These are phyloP conservation scores for Dactylellina cionopaga DNA, from an alignment of 2,329 filamentous ascomycete species.

Conservation along the genomic window DNA sequence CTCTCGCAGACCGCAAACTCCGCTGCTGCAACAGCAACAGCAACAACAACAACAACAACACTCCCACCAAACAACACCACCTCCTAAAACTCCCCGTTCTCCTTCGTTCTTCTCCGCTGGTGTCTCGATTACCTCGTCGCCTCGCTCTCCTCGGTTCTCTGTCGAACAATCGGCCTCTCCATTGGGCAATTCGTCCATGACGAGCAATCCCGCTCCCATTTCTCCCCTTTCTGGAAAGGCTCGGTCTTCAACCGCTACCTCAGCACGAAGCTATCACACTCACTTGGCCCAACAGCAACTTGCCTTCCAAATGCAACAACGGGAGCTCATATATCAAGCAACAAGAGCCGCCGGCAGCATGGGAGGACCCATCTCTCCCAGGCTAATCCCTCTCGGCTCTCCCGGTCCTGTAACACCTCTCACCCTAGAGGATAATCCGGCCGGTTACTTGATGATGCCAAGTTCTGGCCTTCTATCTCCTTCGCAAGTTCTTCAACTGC, in stretches of 20 bases:
- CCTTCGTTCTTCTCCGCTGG: conserved; percentile 20
- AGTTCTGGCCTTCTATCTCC: conserved; percentile 16
- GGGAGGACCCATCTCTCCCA: conserved; percentile 55
- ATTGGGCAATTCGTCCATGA: background rate
- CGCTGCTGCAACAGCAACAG: background rate
- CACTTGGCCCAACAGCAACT: conserved; percentile 57
- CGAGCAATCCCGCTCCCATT: conserved; percentile 1
- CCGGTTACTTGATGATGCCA: conserved; percentile 47
- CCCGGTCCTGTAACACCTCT: conserved; percentile 57
- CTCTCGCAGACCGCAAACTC: too few relatives aligned
- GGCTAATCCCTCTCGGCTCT: conserved; percentile 56
- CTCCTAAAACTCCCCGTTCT: conserved; percentile 16
- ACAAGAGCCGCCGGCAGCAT: conserved; percentile 54
- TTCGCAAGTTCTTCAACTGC: conserved; percentile 25
- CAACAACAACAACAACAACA: background rate
- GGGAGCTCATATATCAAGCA: conserved; percentile 56
- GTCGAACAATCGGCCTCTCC: background rate
- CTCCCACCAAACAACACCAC: background rate
- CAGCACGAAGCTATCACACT: conserved; percentile 50
- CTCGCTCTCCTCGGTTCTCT: conserved; percentile 7
- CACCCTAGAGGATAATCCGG: conserved; percentile 54
- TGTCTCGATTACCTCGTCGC: conserved; percentile 1
- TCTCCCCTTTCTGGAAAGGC: conserved; percentile 13
- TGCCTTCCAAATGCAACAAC: conserved; percentile 56
- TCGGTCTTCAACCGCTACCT: conserved; percentile 4